A percentile compares a stretch with the other conserved stretches of the same genome.
phyloP scores from a whole-genome alignment of 2,329 filamentous ascomycete species.

The Aureobasidium sp. region DNA sequence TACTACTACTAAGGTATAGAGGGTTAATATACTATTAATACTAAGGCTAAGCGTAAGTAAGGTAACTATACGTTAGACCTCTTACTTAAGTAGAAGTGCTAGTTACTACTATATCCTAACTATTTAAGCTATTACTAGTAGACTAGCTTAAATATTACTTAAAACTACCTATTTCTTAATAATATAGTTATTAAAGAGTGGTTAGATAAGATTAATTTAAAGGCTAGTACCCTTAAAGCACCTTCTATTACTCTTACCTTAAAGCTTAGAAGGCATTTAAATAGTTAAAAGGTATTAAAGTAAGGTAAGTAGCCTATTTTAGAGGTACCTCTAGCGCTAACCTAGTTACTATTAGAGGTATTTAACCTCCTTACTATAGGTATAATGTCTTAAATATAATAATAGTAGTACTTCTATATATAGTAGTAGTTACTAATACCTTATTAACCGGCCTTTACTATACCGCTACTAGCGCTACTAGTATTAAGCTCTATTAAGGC shows the following conservation, averaged over 20 bases:
- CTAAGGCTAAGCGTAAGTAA: background rate
- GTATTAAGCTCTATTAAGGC: background rate
- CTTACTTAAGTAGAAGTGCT: background rate
- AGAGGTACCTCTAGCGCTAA: background rate
- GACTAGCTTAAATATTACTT: background rate
- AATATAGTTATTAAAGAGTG: background rate
- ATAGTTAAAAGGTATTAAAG: background rate
- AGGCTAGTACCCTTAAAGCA: background rate
- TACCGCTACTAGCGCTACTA: background rate
- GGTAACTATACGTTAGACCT: no score
- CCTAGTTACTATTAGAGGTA: background rate
- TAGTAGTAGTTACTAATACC: background rate
- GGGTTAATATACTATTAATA: background rate
- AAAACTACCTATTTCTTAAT: background rate
- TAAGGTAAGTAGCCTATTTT: background rate
- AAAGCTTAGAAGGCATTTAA: background rate
- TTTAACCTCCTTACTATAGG: background rate
- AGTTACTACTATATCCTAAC: background rate
- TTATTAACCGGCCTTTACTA: background rate
- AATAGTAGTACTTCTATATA: background rate
- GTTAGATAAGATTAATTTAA: background rate
- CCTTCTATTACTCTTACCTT: background rate
- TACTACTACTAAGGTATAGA: background rate
- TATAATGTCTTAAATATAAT: background rate
- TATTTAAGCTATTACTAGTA: background rate